Base-by-base conservation (phyloP, 2,329 filamentous ascomycete species). In the Coniochaeta hoffmannii region DNA sequence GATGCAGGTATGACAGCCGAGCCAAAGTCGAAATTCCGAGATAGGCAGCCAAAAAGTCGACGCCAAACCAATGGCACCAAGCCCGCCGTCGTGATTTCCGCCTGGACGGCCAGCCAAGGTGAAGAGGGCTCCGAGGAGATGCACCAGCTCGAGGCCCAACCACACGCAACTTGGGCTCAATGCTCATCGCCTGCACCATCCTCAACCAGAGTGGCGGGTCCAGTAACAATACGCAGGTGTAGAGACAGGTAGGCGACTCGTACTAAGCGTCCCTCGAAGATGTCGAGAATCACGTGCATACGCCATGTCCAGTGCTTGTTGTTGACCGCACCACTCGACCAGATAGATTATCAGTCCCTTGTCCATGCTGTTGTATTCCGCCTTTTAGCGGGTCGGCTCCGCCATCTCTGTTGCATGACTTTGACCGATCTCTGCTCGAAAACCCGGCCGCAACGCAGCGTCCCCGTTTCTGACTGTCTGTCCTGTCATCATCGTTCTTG, bases 151-250 rank as follows among this genome's bases (percentile, higher is more conserved):
- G 17, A 26, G 14, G 19, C 12, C 38, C 14, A 19, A 44, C 8
- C 19, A 14, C 38, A n/a, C 4, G 17, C 10, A 14, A 5, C 36
- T 41, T 8, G 36, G 15, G n/a, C n/a, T 36, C 22, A 10, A 15
- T 35, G n/a, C n/a, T n/a, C n/a, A n/a, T 15, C 34, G n/a, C 17
- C 10, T 41, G 53, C 35, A 52, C 61, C n/a, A 52, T 30, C 52
- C 58, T 59, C 52, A 62, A 62, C 62, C 62, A 63, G 55, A 58
- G 59, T 56, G 58, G 55, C 60, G 62, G 62, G 62, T 59, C 35
- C 8, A 17, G 12, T n/a, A 19, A 41, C 17, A 41, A 10, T 41
- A 19, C n/a, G 36, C 36, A 4, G 4, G n/a, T n/a, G n/a, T n/a
- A n/a, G n/a, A n/a, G n/a, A n/a, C n/a, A n/a, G n/a, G n/a, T n/a